A percentile compares a stretch with the other conserved stretches of the same genome.
phyloP scores from a whole-genome alignment of 768 basidiomycete species.

The Naganishia onofrii region DNA sequence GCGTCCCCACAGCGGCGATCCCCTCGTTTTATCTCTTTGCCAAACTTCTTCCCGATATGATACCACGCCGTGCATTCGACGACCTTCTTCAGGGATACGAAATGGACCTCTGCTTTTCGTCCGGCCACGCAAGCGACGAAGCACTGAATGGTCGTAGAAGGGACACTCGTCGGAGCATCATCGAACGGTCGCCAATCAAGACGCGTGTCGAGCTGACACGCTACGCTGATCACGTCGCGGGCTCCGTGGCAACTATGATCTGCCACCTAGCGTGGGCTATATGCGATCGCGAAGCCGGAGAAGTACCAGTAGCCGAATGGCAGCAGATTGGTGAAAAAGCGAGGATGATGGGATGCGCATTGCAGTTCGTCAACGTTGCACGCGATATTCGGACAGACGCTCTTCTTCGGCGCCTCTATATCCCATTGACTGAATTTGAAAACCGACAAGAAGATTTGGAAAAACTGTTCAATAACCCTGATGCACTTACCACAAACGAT shows the following conservation, averaged over 20 bases:
- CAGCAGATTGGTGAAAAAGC: slow-evolving; percentile 32
- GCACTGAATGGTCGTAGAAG: too few species aligned
- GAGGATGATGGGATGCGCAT: slow-evolving; percentile 52
- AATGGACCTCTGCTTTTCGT: slow-evolving; percentile 43
- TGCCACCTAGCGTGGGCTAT: slow-evolving; percentile 51
- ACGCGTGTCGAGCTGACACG: slow-evolving; percentile 47
- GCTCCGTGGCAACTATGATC: slow-evolving; percentile 52
- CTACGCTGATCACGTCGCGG: slow-evolving; percentile 54
- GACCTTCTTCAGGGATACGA: slow-evolving; percentile 48
- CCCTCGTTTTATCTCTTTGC: slow-evolving; percentile 47
- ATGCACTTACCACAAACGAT: too few species aligned
- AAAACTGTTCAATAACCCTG: slow-evolving; percentile 24
- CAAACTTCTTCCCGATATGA: slow-evolving; percentile 39
- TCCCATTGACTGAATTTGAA: slow-evolving; percentile 41
- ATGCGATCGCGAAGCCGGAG: slow-evolving; percentile 15
- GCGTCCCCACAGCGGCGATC: slow-evolving; percentile 30
- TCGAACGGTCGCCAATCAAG: slow-evolving; percentile 42
- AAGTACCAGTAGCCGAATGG: neutral
- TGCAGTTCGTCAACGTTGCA: slow-evolving; percentile 54
- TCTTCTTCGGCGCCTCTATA: slow-evolving; percentile 46
- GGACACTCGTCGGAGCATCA: neutral
- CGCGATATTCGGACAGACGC: slow-evolving; percentile 52
- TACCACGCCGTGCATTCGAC: slow-evolving; percentile 41
- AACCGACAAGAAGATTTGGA: slow-evolving; percentile 23
- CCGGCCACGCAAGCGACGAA: slow-evolving; percentile 2